Base-by-base conservation (phyloP, 2,329 filamentous ascomycete species). In the Grosmannia huntii region DNA sequence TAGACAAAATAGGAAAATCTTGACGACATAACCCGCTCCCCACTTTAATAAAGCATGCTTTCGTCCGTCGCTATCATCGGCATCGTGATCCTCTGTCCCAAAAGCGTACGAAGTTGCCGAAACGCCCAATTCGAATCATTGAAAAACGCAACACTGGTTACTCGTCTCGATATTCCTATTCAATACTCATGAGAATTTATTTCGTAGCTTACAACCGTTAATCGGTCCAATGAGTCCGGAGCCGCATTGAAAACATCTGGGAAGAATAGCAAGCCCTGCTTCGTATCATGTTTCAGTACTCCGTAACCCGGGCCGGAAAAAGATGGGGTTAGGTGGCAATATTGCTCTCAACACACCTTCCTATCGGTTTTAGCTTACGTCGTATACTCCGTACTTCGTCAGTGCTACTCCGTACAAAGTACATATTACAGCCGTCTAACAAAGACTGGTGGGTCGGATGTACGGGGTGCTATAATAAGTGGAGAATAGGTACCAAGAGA, bases 1-100 rank as follows among this genome's bases (percentile, higher is more conserved):
- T 59, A 0, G 54, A 59, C 58, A 38, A 50, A 59, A 54, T 49
- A 57, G 58, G 58, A 41, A 54, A 59, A 57, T 59, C 54, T 59
- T 59, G 54, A 59, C 58, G 58, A 52, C n/a, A 72, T 48, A 11
- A 19, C 16, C 21, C 16, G 16, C 44, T 51, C 55, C 25, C 55
- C 55, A 57, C 55, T 41, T 41, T 57, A 21, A 38, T 49, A 50
- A 49, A 49, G 46, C 46, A 11, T 49, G 14, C 46, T 44, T 49
- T 25, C 25, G 21, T 4, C 9, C 21, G 46, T 49, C 21, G 46
- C 23, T 49, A 49, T 49, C 46, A 49, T 25, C 46, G 46, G 46
- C 46, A 49, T 25, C 21, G 46, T 49, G 46, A 49, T 49, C 46
- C 23, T 49, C 38, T 19, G 46, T 49, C 46, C 23, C 5, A 49